phyloP scores from a whole-genome alignment of 1,284 basidiomycete species.

The Heterobasidion annosum region DNA sequence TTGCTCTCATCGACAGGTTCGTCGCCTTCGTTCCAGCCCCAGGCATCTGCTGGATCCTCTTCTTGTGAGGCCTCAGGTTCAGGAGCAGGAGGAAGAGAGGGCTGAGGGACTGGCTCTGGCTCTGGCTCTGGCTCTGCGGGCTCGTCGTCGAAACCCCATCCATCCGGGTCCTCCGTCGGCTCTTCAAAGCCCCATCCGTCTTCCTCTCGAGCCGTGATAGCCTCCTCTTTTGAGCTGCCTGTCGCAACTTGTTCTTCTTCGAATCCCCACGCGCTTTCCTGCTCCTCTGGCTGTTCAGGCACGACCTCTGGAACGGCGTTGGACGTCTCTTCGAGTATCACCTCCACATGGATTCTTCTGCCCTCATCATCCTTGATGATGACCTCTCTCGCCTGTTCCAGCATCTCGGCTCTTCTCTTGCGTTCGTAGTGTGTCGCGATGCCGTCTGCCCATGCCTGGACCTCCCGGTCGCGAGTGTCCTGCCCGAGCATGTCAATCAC shows the following conservation, averaged over 20 bases:
- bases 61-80: conserved; percentile 6
- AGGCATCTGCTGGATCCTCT: conserved; percentile 43
- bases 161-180: conserved; percentile 18
- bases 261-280: conserved; percentile 21
- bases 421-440: conserved; percentile 67
- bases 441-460: conserved; percentile 54
- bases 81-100: conserved; percentile 13
- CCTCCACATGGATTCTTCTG: conserved; percentile 41
- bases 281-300: conserved; percentile 17
- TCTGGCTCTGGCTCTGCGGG: conserved; percentile 16
- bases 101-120: conserved; percentile 13
- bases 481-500: conserved; percentile 42
- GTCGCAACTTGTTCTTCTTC: conserved; percentile 24
- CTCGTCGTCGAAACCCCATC: conserved; percentile 35
- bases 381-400: conserved; percentile 45
- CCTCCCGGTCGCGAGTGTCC: conserved; percentile 36
- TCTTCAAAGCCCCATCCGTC: conserved; percentile 27
- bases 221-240: conserved; percentile 15
- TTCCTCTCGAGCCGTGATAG: conserved; percentile 8
- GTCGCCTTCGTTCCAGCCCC: conserved; percentile 58
- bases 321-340: conserved; percentile 44
- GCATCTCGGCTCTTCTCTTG: conserved; percentile 50
- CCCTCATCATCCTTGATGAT: conserved; percentile 27
- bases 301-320: not conserved
- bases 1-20: conserved; percentile 9